A percentile compares a stretch with the other conserved stretches of the same genome.
Evolutionary conservation across 2,329 filamentous ascomycete species (phyloP).

Genomic region (Aureobasidium mangrovei): DNA sequence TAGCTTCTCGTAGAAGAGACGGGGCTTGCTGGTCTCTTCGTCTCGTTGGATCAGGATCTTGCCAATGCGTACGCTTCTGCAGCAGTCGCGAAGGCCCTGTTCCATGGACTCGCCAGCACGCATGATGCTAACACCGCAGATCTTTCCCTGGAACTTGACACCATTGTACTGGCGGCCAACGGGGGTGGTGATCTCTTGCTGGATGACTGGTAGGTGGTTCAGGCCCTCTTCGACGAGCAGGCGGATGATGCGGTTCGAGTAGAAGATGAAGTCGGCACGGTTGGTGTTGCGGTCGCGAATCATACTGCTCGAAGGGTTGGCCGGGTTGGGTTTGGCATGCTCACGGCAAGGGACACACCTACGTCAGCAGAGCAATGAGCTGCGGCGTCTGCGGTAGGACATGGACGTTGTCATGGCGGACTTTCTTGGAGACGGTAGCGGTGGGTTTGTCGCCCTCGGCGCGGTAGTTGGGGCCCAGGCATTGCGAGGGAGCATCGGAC

Average conservation of each 20-base stretch:
- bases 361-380: slow-evolving; percentile 95
- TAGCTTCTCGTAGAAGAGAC: slow-evolving; percentile 95
- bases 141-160: slow-evolving; percentile 94
- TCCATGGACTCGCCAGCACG: slow-evolving; percentile 97
- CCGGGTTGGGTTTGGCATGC: background rate
- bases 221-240: slow-evolving; percentile 93
- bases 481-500: slow-evolving; percentile 39
- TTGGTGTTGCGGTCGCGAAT: slow-evolving; percentile 86
- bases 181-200: slow-evolving; percentile 82
- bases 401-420: slow-evolving; percentile 78
- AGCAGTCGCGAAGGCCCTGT: slow-evolving; percentile 90
- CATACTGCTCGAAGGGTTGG: slow-evolving; percentile 52
- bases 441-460: slow-evolving; percentile 65
- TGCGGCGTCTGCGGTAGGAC: slow-evolving; percentile 89
- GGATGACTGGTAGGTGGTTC: slow-evolving; percentile 88
- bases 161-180: slow-evolving; percentile 82
- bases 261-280: slow-evolving; percentile 97
- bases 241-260: slow-evolving; percentile 96
- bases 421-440: slow-evolving; percentile 77
- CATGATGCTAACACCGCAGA: slow-evolving; percentile 98
- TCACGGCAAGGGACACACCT: slow-evolving; percentile 38
- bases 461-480: slow-evolving; percentile 72
- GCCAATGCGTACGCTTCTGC: slow-evolving; percentile 92
- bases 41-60: slow-evolving; percentile 98
- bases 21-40: slow-evolving; percentile 85